phyloP scores from a whole-genome alignment of 2,329 filamentous ascomycete species.

The Calonectria naviculata region DNA sequence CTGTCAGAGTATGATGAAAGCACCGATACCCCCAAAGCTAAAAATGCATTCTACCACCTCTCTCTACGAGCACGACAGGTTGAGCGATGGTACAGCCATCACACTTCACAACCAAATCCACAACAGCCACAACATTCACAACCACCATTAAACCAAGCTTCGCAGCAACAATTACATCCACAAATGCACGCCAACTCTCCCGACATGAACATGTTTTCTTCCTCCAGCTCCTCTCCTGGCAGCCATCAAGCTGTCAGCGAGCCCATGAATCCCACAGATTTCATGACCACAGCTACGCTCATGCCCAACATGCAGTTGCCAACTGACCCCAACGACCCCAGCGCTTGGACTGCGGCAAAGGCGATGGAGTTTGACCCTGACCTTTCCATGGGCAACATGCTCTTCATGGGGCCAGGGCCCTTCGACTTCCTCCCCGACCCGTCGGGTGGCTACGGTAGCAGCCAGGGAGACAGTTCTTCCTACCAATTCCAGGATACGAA shows the following conservation, averaged over 20 bases:
- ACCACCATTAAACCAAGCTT: not conserved
- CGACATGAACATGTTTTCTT: constrained; percentile 28
- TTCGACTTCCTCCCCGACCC: constrained; percentile 32
- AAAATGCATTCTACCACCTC: constrained; percentile 40
- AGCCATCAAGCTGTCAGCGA: constrained; percentile 18
- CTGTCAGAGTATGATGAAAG: constrained; percentile 21
- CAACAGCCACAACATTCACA: not conserved
- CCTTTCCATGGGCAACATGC: constrained; percentile 25
- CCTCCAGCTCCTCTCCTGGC: constrained; percentile 27
- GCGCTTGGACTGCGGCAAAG: constrained; percentile 29
- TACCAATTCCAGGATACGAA: not conserved
- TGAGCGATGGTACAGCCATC: constrained; percentile 37
- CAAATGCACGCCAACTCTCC: constrained; percentile 25
- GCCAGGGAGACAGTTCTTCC: not conserved
- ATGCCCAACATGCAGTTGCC: constrained; percentile 31
- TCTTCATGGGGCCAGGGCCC: constrained; percentile 33
- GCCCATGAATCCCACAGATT: constrained; percentile 8
- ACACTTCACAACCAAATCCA: not conserved
- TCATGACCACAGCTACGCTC: constrained; percentile 17
- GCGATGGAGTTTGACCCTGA: constrained; percentile 33
- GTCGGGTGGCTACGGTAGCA: not conserved
- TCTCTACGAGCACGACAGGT: constrained; percentile 29
- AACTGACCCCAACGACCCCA: constrained; percentile 23
- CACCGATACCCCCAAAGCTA: constrained; percentile 26
- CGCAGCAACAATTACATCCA: not conserved